Evolutionary conservation across 2,329 filamentous ascomycete species (phyloP).

Genomic region (Clonostachys byssicola): DNA sequence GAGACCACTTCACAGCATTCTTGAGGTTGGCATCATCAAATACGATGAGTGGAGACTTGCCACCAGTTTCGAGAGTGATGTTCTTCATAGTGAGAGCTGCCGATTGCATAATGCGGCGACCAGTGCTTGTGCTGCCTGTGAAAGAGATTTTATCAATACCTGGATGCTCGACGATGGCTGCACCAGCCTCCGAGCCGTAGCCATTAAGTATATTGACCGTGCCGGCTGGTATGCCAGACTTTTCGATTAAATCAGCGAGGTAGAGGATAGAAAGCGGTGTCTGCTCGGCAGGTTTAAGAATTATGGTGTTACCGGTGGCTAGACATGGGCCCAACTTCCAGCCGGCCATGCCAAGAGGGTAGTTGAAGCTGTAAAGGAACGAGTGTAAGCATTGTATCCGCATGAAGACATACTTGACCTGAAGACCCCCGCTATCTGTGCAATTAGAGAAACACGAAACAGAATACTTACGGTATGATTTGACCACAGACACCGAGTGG

Average conservation of each 20-base stretch:
- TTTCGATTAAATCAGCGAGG: constrained; percentile 57
- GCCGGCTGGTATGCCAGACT: constrained; percentile 68
- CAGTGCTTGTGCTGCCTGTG: constrained; percentile 66
- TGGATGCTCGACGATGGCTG: constrained; percentile 58
- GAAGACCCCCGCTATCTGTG: no score
- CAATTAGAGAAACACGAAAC: no score
- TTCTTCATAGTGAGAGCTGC: constrained; percentile 52
- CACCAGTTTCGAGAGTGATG: no score
- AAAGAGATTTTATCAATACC: constrained; percentile 69
- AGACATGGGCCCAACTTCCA: no score
- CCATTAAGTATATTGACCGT: constrained; percentile 70
- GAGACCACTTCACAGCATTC: constrained; percentile 49
- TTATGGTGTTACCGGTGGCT: constrained; percentile 50
- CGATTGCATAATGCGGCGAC: constrained; percentile 63
- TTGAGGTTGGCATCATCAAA: constrained; percentile 56
- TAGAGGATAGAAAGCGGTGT: no score
- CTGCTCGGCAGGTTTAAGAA: no score
- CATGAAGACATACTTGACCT: constrained; percentile 81
- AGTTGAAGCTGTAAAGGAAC: no score
- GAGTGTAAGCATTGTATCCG: not conserved
- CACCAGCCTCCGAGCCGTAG: constrained; percentile 58
- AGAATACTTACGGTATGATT: constrained; percentile 67
- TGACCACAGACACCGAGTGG: constrained; percentile 64
- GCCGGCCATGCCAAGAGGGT: no score
- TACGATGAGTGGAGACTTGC: constrained; percentile 53